phyloP scores from a whole-genome alignment of 2,329 filamentous ascomycete genomes.

The Apiospora pterosperma region DNA sequence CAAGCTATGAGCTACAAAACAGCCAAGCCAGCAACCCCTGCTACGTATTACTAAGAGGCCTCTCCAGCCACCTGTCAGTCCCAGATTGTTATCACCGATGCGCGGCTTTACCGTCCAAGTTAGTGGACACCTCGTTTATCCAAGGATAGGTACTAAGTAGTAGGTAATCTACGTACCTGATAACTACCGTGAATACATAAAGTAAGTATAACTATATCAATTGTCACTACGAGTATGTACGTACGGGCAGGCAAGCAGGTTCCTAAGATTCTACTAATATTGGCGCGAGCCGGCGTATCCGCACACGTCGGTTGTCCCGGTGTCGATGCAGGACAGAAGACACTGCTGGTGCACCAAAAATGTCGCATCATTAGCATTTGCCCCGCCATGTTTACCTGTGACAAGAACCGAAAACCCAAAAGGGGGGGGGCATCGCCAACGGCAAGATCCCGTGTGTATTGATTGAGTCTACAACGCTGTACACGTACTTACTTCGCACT shows the following conservation, averaged over 20 bases:
- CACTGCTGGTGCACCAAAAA: conserved; percentile 3
- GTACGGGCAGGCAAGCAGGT: not conserved
- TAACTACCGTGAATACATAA: no score
- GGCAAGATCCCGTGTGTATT: not conserved
- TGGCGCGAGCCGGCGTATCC: not conserved
- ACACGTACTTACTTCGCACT: no score
- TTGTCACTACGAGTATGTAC: not conserved
- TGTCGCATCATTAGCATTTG: conserved; percentile 3
- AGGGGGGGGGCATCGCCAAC: not conserved
- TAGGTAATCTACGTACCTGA: no score
- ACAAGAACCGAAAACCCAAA: not conserved
- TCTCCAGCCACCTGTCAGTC: not conserved
- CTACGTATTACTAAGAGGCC: not conserved
- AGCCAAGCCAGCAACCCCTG: not conserved
- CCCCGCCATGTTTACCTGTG: not conserved
- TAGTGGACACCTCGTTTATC: not conserved
- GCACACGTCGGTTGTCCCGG: not conserved
- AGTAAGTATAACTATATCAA: no score
- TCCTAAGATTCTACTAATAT: not conserved
- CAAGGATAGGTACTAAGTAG: not conserved
- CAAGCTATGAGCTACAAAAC: not conserved
- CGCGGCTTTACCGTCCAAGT: not conserved
- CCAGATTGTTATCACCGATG: not conserved
- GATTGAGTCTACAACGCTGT: not conserved
- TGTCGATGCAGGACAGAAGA: not conserved